phyloP scores from a whole-genome alignment of 805 yeast genomes.

The Suhomyces vadensis region DNA sequence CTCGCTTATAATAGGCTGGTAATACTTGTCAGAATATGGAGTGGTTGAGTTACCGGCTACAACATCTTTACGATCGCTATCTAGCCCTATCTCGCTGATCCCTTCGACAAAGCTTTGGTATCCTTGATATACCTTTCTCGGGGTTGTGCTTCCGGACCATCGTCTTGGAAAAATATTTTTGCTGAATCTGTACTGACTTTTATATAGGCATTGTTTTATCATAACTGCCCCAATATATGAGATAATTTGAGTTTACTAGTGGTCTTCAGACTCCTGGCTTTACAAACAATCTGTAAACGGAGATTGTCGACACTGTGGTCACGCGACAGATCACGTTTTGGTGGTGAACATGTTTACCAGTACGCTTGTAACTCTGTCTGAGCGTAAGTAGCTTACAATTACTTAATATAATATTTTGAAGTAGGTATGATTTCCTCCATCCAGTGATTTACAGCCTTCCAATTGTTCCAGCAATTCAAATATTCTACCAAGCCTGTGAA shows the following conservation, averaged over 20 bases:
- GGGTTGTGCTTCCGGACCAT: slow-evolving; percentile 1
- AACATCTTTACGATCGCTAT: background rate
- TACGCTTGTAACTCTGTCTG: background rate
- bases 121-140: slow-evolving; percentile 3
- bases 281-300: background rate
- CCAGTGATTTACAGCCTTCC: no score
- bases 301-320: slow-evolving; percentile 5
- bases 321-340: slow-evolving; percentile 3
- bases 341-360: no score
- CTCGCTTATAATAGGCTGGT: slow-evolving; percentile 27
- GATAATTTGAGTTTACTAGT: background rate
- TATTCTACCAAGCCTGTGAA: background rate
- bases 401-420: no score
- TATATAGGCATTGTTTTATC: slow-evolving; percentile 12
- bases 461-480: no score
- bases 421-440: no score
- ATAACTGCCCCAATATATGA: slow-evolving; percentile 6
- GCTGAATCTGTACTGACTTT: slow-evolving; percentile 6
- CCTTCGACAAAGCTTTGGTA: slow-evolving; percentile 2
- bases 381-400: no score
- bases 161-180: background rate
- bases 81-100: slow-evolving; percentile 2
- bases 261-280: background rate
- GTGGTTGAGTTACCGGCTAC: slow-evolving; percentile 10
- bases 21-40: slow-evolving; percentile 27